These are phyloP conservation scores for Penicillium corylophilum DNA, from an alignment of 2,329 filamentous ascomycete species.

Conservation along the genomic window DNA sequence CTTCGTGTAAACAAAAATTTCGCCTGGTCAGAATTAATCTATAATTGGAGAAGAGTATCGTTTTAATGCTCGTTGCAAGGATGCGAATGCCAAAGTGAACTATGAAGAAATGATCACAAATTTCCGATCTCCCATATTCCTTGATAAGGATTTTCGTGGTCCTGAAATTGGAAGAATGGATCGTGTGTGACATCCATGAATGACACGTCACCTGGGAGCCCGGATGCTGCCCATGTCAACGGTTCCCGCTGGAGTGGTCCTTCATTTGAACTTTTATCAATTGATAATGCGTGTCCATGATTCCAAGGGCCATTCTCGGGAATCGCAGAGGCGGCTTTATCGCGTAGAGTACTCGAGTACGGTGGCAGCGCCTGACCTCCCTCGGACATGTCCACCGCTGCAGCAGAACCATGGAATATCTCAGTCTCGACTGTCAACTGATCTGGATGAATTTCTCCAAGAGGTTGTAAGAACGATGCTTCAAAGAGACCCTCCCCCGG, in stretches of 20 bases:
- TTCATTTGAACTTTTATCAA: slow-evolving; percentile 3
- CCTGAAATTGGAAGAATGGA: slow-evolving; percentile 32
- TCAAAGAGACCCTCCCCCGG: slow-evolving; percentile 25
- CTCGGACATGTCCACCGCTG: slow-evolving; percentile 27
- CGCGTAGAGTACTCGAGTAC: slow-evolving; percentile 22
- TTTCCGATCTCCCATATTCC: slow-evolving; percentile 33
- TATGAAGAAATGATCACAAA: slow-evolving; percentile 11
- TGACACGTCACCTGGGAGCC: slow-evolving; percentile 23
- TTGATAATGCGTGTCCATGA: neutral
- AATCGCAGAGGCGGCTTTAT: slow-evolving; percentile 6
- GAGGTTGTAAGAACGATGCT: slow-evolving; percentile 18
- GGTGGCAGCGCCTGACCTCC: slow-evolving; percentile 31
- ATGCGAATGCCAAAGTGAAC: neutral
- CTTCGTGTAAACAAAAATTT: neutral
- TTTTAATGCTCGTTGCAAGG: neutral
- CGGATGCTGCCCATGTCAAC: slow-evolving; percentile 14
- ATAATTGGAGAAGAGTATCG: neutral
- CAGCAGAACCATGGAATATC: slow-evolving; percentile 29
- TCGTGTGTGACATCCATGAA: slow-evolving; percentile 30
- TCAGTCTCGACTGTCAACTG: slow-evolving; percentile 29
- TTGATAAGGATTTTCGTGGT: slow-evolving; percentile 25
- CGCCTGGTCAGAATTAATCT: neutral
- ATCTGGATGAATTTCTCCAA: slow-evolving; percentile 6
- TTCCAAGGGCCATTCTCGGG: slow-evolving; percentile 10
- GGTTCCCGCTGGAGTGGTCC: slow-evolving; percentile 7